Base-by-base conservation (phyloP, 2,329 filamentous ascomycete genomes). In the Fusarium tuaranense region DNA sequence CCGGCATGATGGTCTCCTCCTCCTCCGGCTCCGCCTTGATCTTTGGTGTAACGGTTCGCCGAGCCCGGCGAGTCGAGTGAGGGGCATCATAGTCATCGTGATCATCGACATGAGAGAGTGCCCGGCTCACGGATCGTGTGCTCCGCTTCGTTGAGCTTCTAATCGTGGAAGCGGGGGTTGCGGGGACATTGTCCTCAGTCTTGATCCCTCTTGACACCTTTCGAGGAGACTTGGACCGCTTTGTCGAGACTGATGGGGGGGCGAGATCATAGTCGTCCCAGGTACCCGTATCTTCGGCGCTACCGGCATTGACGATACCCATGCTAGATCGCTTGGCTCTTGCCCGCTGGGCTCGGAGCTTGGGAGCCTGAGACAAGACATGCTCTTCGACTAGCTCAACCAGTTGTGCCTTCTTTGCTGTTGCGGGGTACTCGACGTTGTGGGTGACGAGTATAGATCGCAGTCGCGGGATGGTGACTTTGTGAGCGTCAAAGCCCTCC, bases 381-480 rank as follows among this genome's bases (percentile, higher is more conserved):
- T 97, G 87, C 36, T 93, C 88, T 80, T 93, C 92, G 83, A 99
- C 95, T 57, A 98, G 91, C 9, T 93, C 91, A 70, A 99, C 88
- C 25, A 99, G 91, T 80, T 97, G 93, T 0, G 91, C 86, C 86
- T 99, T 99, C 86, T 98, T 99, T 14, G 97, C 95, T 6, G 92
- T 95, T 0, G 94, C 92, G 7, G 95, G 93, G 81, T 98, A 98
- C 41, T 91, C 86, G 79, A 98, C 87, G 81, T 95, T 93, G 85
- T 99, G 94, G 75, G 92, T 93, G 79, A 98, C 94, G 68, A 99
- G 91, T 75, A 98, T 97, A 59, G 94, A 96, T 79, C 97, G 94
- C 78, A 99, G 87, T 55, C 93, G 93, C 32, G 97, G 95, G 60
- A 98, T 92, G 2, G 95, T 98, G 73, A 98, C 90, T 74, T 89